These are phyloP conservation scores for Pascua guehoae DNA, from an alignment of 1,284 basidiomycete species.

Conservation along the genomic window DNA sequence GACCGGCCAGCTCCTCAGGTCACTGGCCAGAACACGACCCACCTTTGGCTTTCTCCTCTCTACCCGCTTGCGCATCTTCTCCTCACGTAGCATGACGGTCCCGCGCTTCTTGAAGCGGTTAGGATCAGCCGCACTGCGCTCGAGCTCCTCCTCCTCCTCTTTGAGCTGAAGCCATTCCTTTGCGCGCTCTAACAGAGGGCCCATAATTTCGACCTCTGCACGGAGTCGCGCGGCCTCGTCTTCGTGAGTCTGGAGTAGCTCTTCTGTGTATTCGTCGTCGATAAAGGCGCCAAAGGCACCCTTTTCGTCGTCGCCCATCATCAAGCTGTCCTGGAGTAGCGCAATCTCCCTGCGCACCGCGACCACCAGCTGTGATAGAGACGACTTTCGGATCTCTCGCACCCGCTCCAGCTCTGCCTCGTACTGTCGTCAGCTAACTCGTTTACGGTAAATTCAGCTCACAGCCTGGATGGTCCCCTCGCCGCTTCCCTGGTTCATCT, in stretches of 20 bases:
- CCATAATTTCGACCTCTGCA: conserved; percentile 73
- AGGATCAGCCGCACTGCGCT: conserved; percentile 49
- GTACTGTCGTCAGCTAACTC: conserved; percentile 55
- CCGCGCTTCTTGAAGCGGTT: conserved; percentile 54
- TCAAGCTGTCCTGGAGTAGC: conserved; percentile 78
- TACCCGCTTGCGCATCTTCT: conserved; percentile 97
- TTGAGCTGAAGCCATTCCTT: conserved; percentile 89
- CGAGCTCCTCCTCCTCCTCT: conserved; percentile 82
- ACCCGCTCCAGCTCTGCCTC: conserved; percentile 86
- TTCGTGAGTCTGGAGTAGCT: conserved; percentile 81
- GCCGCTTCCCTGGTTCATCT: conserved; percentile 44
- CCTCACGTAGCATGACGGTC: conserved; percentile 78
- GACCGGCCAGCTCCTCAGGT: neutral
- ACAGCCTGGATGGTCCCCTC: conserved; percentile 41
- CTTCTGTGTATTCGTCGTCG: conserved; percentile 84
- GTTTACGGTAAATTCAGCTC: conserved; percentile 13
- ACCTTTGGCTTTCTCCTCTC: conserved; percentile 90
- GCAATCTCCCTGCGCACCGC: conserved; percentile 79
- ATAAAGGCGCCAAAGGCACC: conserved; percentile 73
- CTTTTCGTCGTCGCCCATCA: conserved; percentile 77
- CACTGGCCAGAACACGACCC: conserved; percentile 30
- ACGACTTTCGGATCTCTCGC: conserved; percentile 78
- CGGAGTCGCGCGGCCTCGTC: conserved; percentile 76
- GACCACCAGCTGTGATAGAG: conserved; percentile 79
- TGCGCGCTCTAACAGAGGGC: conserved; percentile 69